A percentile compares a stretch with the other conserved stretches of the same genome.
Conservation (phyloP, 306 rosid genomes). For the Comarum palustre region DNA sequence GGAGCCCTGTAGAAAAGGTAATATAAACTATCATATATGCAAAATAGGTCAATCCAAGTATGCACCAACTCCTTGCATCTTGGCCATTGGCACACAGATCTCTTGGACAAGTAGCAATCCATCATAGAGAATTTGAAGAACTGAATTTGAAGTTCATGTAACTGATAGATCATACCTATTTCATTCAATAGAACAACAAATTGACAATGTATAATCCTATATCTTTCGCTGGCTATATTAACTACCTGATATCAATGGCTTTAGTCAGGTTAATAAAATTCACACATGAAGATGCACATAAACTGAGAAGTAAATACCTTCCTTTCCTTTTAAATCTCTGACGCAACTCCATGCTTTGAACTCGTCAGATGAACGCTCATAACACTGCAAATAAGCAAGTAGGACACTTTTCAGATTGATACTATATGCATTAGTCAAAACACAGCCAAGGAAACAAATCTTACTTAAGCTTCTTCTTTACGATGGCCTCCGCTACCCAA, state of each 20-base stretch:
- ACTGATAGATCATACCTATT: not conserved
- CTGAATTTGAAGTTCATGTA: not conserved
- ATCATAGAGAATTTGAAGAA: no score
- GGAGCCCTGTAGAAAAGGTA: constrained; percentile 53
- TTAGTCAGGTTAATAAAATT: not conserved
- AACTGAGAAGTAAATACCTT: constrained; percentile 49
- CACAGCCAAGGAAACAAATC: constrained; percentile 23
- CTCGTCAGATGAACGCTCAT: constrained; percentile 81
- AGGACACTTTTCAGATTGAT: not conserved
- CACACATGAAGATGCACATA: not conserved
- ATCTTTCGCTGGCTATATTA: not conserved
- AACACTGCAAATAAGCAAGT: constrained; percentile 52
- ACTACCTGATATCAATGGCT: constrained; percentile 13
- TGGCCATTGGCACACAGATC: no score
- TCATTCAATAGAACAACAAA: not conserved
- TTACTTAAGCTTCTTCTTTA: constrained; percentile 81
- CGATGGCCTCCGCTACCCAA: constrained; percentile 89
- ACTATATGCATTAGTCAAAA: not conserved
- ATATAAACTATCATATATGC: not conserved
- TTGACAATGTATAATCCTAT: not conserved
- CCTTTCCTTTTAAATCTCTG: constrained; percentile 87
- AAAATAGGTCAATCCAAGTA: not conserved
- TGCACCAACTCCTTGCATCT: not conserved
- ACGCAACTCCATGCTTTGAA: constrained; percentile 84
- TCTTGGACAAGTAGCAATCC: no score